phyloP scores from a whole-genome alignment of 352 stramenopile genomes.

The Peronospora tabacina region DNA sequence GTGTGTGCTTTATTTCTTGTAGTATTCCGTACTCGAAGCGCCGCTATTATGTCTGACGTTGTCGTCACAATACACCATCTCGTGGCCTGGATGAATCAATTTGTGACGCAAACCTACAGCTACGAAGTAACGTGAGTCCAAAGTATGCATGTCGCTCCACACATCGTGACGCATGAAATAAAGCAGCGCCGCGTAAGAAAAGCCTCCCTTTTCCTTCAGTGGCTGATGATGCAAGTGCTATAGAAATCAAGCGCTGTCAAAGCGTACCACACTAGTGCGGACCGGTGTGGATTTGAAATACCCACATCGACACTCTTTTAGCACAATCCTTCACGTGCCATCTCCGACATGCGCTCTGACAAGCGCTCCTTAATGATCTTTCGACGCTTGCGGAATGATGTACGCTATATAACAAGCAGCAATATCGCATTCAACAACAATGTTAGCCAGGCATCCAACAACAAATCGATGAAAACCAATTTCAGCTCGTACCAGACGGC shows the following conservation, averaged over 20 bases:
- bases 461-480: neutral
- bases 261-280: conserved; percentile 6
- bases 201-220: conserved; percentile 20
- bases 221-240: conserved; percentile 23
- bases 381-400: conserved; percentile 69
- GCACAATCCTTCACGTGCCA: conserved; percentile 68
- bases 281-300: neutral
- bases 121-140: conserved; percentile 62
- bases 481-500: conserved; percentile 43
- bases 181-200: conserved; percentile 34
- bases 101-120: conserved; percentile 56
- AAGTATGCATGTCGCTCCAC: conserved; percentile 47
- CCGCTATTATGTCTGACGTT: conserved; percentile 86
- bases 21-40: conserved; percentile 35
- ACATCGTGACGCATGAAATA: conserved; percentile 59
- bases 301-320: conserved; percentile 19
- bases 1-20: no score
- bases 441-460: conserved; percentile 1
- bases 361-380: conserved; percentile 76
- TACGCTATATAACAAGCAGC: conserved; percentile 32
- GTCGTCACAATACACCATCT: conserved; percentile 82
- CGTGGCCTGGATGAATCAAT: conserved; percentile 80
- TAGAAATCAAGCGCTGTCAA: conserved; percentile 18
- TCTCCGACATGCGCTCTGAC: conserved; percentile 61
- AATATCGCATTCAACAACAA: conserved; percentile 4